phyloP scores from a whole-genome alignment of 352 stramenopile species.

The Bremia lactucae region DNA sequence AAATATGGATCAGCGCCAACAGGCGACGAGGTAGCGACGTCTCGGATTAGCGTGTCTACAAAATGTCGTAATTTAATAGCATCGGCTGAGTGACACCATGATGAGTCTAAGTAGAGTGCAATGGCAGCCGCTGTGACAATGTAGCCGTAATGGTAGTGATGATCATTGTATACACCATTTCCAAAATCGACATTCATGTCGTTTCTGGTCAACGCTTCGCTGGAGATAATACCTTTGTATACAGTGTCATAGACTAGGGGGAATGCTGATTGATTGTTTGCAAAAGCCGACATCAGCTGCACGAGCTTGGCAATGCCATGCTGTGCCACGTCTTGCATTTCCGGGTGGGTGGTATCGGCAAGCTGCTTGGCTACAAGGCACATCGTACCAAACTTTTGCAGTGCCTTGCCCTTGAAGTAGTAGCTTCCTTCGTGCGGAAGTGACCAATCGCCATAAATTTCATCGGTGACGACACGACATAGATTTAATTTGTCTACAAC shows the following conservation, averaged over 20 bases:
- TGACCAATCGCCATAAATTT: conserved; percentile 63
- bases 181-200: conserved; percentile 69
- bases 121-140: conserved; percentile 44
- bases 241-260: conserved; percentile 59
- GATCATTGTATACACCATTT: conserved; percentile 64
- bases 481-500: conserved; percentile 27
- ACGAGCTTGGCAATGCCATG: conserved; percentile 38
- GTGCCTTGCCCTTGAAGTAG: conserved; percentile 76
- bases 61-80: conserved; percentile 29
- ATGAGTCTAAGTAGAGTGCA: conserved; percentile 27
- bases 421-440: conserved; percentile 61
- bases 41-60: conserved; percentile 41
- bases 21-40: conserved; percentile 29
- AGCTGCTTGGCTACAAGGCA: conserved; percentile 57
- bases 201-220: conserved; percentile 37
- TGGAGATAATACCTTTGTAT: conserved; percentile 56
- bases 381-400: conserved; percentile 75
- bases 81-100: conserved; percentile 28
- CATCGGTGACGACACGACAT: conserved; percentile 34
- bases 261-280: conserved; percentile 31
- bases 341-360: conserved; percentile 40
- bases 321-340: conserved; percentile 33
- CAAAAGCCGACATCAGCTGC: conserved; percentile 33
- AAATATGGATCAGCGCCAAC: conserved; percentile 31
- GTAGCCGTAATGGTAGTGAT: conserved; percentile 73